Evolutionary conservation across 2,329 filamentous ascomycete species (phyloP), one percentile per base, ranked within the genome.

Genomic region (Pseudocercospora musae): DNA sequence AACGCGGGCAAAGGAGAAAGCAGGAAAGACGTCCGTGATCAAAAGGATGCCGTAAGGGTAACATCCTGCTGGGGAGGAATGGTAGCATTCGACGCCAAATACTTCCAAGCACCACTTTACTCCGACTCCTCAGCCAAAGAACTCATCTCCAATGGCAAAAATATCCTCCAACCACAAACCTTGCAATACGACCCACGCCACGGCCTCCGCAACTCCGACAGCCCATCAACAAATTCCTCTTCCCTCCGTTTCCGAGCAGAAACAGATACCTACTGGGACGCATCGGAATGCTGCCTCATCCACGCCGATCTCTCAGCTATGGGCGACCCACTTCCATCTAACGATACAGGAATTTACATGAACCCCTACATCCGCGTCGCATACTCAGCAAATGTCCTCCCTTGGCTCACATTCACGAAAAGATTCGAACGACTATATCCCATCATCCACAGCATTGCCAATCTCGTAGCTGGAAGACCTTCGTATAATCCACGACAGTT

Each of bases 51-150:
- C 0, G 89, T 92, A 1, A 83, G 86, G 8, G 89, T 92, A 1
- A 84, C 83, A 69, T 87, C 87, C 66, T 92, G 90, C 76, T 92
- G 89, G 90, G 88, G 89, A 57, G 90, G 90, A 21, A 91, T 92
- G 84, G 87, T 86, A 2, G 85, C 85, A 1, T 87, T 87, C 75
- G 82, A 88, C 70, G 86, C 84, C 1, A 76, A 77, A 52, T 86
- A 84, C 74, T 84, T 89, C 52, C 84, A 87, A 69, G 76, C 58
- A 20, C 58, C 60, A 9, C 20, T 63, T 21, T 44, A 66, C n/a
- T 23, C 27, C 11, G 9, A 50, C 8, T 11, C 21, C 5, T 27
- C 10, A 18, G 5, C 13, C 2, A 40, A 40, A 40, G 11, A 25
- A 20, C 4, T 27, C 25, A 29, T n/a, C 7, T 4, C n/a, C 18